These are phyloP conservation scores for Fusarium temperatum DNA, from an alignment of 2,329 filamentous ascomycete genomes.

Conservation along the genomic window DNA sequence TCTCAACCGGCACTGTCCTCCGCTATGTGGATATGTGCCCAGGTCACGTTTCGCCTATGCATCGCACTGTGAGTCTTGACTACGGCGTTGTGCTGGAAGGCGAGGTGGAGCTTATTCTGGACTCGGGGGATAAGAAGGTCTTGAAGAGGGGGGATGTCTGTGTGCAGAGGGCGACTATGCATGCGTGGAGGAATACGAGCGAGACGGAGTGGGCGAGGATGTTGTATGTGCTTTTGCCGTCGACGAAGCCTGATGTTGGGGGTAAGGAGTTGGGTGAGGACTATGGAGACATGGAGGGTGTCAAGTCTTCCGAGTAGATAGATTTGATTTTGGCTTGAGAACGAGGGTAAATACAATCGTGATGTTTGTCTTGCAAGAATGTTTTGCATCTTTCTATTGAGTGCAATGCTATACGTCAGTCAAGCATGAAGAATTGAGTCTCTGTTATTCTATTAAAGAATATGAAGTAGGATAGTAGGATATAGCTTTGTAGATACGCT, in stretches of 20 bases:
- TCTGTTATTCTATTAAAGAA: accelerated
- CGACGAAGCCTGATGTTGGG: neutral
- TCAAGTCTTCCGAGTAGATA: constrained; percentile 31
- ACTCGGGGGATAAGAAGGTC: constrained; percentile 57
- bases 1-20: constrained; percentile 52
- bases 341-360: accelerated
- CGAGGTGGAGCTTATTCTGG: constrained; percentile 60
- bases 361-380: accelerated
- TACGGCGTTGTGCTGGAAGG: constrained; percentile 65
- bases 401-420: accelerated
- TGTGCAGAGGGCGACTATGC: constrained; percentile 65
- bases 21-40: constrained; percentile 60
- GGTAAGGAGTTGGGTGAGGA: constrained; percentile 46
- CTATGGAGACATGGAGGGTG: constrained; percentile 42
- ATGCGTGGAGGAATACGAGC: constrained; percentile 61
- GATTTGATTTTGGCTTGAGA: neutral
- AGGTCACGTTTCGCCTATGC: constrained; percentile 28
- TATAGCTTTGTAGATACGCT: accelerated
- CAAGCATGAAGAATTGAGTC: accelerated
- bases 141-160: constrained; percentile 62
- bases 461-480: neutral
- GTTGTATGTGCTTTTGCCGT: constrained; percentile 49
- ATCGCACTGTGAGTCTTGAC: constrained; percentile 64
- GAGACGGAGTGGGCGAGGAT: constrained; percentile 57
- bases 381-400: accelerated